These are phyloP conservation scores for Colletotrichum siamense DNA, from an alignment of 2,329 filamentous ascomycete genomes.

Conservation along the genomic window DNA sequence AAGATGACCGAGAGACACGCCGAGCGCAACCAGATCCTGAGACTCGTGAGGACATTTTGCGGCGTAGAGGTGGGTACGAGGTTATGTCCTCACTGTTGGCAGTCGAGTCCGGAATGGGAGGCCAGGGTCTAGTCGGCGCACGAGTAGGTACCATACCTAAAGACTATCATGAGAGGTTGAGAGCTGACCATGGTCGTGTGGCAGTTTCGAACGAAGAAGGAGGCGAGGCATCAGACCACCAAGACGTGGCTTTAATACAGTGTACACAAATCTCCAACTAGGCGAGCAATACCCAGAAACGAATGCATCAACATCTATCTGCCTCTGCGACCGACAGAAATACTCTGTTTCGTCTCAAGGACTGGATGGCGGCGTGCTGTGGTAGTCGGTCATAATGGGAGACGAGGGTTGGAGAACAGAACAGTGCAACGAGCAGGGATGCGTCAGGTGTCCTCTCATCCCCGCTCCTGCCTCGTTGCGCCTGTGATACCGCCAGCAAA, in stretches of 20 bases:
- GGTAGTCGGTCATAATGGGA: not conserved
- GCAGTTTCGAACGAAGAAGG: not conserved
- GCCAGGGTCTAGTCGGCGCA: not conserved
- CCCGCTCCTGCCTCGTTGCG: not conserved
- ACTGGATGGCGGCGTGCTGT: not conserved
- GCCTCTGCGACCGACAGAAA: not conserved
- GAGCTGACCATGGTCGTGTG: not conserved
- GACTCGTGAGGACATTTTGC: not conserved
- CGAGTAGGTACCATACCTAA: not conserved
- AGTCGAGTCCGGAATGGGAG: not conserved
- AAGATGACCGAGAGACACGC: not conserved
- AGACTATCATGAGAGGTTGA: not conserved
- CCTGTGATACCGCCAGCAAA: not conserved
- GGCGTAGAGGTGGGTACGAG: not conserved
- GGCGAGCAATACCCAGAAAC: not conserved
- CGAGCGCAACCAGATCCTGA: not conserved
- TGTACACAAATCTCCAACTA: not conserved
- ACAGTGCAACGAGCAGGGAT: not conserved
- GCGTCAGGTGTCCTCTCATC: not conserved
- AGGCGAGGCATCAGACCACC: not conserved
- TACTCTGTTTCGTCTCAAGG: rapidly evolving
- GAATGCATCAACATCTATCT: not conserved
- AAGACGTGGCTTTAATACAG: not conserved
- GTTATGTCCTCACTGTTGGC: not conserved
- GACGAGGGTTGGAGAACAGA: not conserved